Conservation (phyloP, 1,284 basidiomycete species). For the Papiliotrema terrestris region DNA sequence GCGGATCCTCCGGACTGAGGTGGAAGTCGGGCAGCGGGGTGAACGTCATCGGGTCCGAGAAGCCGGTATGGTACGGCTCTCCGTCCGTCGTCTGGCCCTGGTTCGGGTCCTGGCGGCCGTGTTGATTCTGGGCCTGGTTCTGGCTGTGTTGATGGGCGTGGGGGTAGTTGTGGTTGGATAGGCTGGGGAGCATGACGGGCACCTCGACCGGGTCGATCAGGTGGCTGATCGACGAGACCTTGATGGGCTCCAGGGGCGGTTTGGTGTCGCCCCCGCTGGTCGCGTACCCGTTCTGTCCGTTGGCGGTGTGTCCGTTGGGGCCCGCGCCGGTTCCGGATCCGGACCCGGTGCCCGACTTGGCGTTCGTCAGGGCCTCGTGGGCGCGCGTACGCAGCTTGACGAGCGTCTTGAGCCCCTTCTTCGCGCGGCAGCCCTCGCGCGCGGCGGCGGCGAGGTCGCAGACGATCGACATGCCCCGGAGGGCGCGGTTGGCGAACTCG, state of each 20-base stretch:
- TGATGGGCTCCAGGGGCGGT: neutral
- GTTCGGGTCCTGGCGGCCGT: no score
- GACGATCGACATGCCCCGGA: constrained; percentile 39
- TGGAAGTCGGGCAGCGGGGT: neutral
- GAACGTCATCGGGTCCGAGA: neutral
- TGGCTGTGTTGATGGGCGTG: no score
- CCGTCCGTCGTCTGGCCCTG: no score
- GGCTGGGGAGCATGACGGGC: no score
- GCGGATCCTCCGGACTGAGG: neutral
- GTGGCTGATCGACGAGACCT: neutral
- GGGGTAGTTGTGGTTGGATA: neutral
- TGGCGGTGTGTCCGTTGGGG: neutral
- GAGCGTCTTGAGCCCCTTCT: constrained; percentile 41
- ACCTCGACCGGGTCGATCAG: neutral
- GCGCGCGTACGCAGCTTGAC: constrained; percentile 39
- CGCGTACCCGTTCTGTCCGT: neutral
- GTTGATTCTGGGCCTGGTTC: no score
- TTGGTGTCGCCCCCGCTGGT: neutral
- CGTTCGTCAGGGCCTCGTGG: constrained; percentile 24
- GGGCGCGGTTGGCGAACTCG: constrained; percentile 42
- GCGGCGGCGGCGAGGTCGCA: constrained; percentile 44
- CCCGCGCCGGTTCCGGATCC: neutral
- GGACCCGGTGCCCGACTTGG: neutral
- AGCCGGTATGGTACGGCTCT: no score
- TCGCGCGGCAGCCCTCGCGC: constrained; percentile 42